Evolutionary conservation across 192 early-diverging fungal genomes (phyloP), one percentile per base, ranked within the genome.

Genomic region (Backusella circina): DNA sequence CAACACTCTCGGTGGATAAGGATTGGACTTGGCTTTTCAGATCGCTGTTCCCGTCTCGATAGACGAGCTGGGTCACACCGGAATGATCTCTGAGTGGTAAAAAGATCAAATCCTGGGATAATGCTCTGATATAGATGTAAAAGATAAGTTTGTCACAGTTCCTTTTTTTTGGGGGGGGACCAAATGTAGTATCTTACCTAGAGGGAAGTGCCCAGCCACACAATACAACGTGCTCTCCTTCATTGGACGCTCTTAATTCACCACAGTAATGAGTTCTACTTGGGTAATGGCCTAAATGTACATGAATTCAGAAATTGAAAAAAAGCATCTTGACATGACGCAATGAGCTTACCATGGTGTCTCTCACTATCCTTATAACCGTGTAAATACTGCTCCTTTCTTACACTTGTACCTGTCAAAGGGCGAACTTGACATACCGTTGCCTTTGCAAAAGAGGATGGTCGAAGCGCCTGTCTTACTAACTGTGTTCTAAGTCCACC

Each of bases 261-360:
- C 93, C 93, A 71, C 93, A 94, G n/a, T 84, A 89, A 80, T 96
- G 95, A 12, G 94, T 94, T 66, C 93, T 76, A 31, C 68, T 72
- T 23, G 88, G 88, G 67, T 82, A 87, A 4, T 57, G 18, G 13
- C 79, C 79, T 80, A 64, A 38, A 18, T 33, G 15, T 28, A 13
- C 28, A 5, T 6, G 13, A 39, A 44, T 30, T n/a, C 32, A 7
- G 37, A 10, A 5, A n/a, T n/a, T n/a, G n/a, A n/a, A n/a, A n/a
- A n/a, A n/a, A n/a, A n/a, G n/a, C n/a, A n/a, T n/a, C n/a, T n/a
- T n/a, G n/a, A n/a, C n/a, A 30, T 39, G 12, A 21, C n/a, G 13
- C 57, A n/a, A n/a, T n/a, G 6, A 5, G 15, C 21, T 68, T 68
- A 54, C 74, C 74, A n/a, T 75, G 74, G 44, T 69, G 38, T 37